Conservation (phyloP, 2,329 filamentous ascomycete genomes). For the Gnomoniopsis smithogilvyi region DNA sequence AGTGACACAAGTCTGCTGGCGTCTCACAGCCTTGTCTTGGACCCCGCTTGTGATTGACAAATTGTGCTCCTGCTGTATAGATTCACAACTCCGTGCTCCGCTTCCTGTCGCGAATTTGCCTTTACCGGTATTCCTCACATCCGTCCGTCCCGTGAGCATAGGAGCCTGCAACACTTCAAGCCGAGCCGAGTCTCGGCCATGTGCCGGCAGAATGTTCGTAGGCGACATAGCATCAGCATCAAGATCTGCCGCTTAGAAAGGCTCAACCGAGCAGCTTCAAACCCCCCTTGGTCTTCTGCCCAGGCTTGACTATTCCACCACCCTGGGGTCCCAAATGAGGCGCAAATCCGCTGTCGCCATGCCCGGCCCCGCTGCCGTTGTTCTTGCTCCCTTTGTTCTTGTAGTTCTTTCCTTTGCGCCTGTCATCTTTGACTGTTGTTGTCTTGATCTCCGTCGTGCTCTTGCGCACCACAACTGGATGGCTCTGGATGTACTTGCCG, state of each 20-base stretch:
- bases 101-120: not conserved
- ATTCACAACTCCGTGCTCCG: not conserved
- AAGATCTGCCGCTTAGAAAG: not conserved
- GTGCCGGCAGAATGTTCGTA: too few species aligned
- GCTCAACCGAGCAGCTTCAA: conserved; percentile 56
- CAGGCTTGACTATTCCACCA: conserved; percentile 57
- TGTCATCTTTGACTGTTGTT: conserved; percentile 62
- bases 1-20: not conserved
- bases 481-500: conserved; percentile 97
- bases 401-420: conserved; percentile 50
- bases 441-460: conserved; percentile 90
- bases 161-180: not conserved
- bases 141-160: not conserved
- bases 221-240: not conserved
- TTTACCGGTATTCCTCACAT: not conserved
- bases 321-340: conserved; percentile 46
- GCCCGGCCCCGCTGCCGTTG: conserved; percentile 29
- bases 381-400: conserved; percentile 33
- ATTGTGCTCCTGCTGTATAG: not conserved
- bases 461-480: conserved; percentile 83
- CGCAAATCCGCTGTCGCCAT: conserved; percentile 39
- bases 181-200: not conserved
- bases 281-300: conserved; percentile 66
- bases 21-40: not conserved
- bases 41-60: not conserved